phyloP scores from a whole-genome alignment of 768 basidiomycete genomes.

The Royoungia palumana region DNA sequence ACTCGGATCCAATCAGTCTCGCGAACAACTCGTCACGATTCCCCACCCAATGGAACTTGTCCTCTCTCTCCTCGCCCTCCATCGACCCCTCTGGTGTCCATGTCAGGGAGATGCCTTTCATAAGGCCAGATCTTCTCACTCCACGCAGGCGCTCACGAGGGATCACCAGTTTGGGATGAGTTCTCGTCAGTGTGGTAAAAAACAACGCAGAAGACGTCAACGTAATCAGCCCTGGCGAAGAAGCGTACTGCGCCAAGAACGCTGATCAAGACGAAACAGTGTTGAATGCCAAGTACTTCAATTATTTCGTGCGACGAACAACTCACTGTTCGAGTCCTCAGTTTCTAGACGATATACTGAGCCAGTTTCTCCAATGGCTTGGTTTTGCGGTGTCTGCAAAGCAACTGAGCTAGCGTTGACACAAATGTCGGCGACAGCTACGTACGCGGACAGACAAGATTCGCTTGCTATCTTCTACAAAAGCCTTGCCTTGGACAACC shows the following conservation, averaged over 20 bases:
- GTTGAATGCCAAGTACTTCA: slow-evolving; percentile 1
- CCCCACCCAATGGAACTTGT: slow-evolving; percentile 58
- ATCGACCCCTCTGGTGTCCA: slow-evolving; percentile 35
- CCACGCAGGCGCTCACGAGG: slow-evolving; percentile 45
- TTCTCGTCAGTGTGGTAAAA: slow-evolving; percentile 54
- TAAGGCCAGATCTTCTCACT: slow-evolving; percentile 54
- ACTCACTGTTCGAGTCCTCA: slow-evolving; percentile 36
- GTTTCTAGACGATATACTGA: neutral
- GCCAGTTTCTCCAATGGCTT: neutral
- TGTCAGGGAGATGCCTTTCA: slow-evolving; percentile 50
- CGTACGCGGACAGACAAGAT: slow-evolving; percentile 38
- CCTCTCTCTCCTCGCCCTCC: slow-evolving; percentile 40
- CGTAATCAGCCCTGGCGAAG: slow-evolving; percentile 58
- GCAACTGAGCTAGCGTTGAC: neutral
- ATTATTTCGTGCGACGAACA: neutral
- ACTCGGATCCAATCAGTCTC: slow-evolving; percentile 46
- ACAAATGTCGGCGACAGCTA: slow-evolving; percentile 12
- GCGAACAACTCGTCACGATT: slow-evolving; percentile 66
- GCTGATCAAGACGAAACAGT: slow-evolving; percentile 34
- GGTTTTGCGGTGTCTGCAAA: slow-evolving; percentile 10
- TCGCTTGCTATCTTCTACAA: slow-evolving; percentile 41
- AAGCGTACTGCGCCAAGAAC: slow-evolving; percentile 56
- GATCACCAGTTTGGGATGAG: slow-evolving; percentile 44
- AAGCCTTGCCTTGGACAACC: slow-evolving; percentile 44
- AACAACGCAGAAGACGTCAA: slow-evolving; percentile 45